These are phyloP conservation scores for Ulmus americana DNA, from an alignment of 331 rosid species.

Conservation along the genomic window DNA sequence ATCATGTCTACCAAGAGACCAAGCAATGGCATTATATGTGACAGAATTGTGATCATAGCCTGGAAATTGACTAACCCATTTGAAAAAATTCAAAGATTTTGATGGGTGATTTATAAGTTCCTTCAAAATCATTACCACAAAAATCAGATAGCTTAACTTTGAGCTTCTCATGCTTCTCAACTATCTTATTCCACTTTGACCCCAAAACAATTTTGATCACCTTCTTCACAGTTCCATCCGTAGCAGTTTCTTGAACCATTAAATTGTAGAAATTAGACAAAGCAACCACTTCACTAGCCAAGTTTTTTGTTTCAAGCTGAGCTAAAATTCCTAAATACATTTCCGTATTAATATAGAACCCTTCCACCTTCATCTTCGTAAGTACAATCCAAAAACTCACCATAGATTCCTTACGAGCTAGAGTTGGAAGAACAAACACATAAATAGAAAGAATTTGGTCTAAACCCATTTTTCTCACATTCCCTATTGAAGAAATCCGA, in stretches of 20 bases:
- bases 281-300: slow-evolving; percentile 44
- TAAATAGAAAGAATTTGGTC: slow-evolving; percentile 52
- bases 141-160: slow-evolving; percentile 42
- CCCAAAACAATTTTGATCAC: slow-evolving; percentile 44
- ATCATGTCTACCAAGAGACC: slow-evolving; percentile 48
- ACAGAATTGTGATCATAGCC: slow-evolving; percentile 44
- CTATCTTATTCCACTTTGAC: slow-evolving; percentile 52
- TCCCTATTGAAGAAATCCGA: slow-evolving; percentile 63
- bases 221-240: slow-evolving; percentile 41
- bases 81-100: slow-evolving; percentile 56
- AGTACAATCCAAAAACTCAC: slow-evolving; percentile 58
- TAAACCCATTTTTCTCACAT: slow-evolving; percentile 42
- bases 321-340: slow-evolving; percentile 35
- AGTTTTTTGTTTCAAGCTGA: slow-evolving; percentile 37
- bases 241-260: slow-evolving; percentile 53
- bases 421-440: slow-evolving; percentile 51
- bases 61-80: slow-evolving; percentile 45
- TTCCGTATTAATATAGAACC: slow-evolving; percentile 54
- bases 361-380: slow-evolving; percentile 51
- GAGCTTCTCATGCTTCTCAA: slow-evolving; percentile 40
- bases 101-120: slow-evolving; percentile 44
- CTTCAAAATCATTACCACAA: slow-evolving; percentile 53
- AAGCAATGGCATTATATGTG: slow-evolving; percentile 62
- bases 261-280: slow-evolving; percentile 39
- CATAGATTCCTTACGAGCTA: slow-evolving; percentile 44